Evolutionary conservation across 164 flowering plant species (phyloP).

Genomic region (Magnolia kwangsiensis): DNA sequence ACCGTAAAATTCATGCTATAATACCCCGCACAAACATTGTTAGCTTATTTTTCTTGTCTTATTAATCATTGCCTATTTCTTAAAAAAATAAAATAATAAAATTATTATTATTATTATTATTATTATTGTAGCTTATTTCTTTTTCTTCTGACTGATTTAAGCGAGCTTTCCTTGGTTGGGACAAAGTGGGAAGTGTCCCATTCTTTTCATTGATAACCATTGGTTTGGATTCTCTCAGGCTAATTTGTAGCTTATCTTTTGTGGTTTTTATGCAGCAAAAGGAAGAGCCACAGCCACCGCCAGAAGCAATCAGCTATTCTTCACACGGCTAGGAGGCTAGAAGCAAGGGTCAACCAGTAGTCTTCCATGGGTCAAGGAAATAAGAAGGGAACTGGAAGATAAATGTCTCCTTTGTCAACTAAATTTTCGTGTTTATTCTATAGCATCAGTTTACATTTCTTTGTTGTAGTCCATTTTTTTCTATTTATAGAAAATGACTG

Average conservation of each 20-base stretch:
- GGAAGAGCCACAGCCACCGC: conserved; percentile 57
- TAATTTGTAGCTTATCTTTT: not conserved
- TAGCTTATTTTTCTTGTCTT: too few species aligned
- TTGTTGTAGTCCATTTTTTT: not conserved
- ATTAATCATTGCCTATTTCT: not conserved
- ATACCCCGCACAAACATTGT: too few species aligned
- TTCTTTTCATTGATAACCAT: not conserved
- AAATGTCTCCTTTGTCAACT: conserved; percentile 13
- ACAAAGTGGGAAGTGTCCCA: not conserved
- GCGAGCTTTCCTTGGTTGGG: not conserved
- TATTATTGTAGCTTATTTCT: not conserved
- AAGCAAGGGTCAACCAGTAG: conserved; percentile 32
- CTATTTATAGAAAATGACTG: not conserved
- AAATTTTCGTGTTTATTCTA: not conserved
- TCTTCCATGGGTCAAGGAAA: conserved; percentile 31
- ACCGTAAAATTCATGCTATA: too few species aligned
- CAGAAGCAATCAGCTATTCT: conserved; percentile 40
- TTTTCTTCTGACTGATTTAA: not conserved
- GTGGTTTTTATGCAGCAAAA: conserved; percentile 48
- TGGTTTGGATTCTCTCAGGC: not conserved
- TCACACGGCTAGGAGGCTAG: conserved; percentile 42
- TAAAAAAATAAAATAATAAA: not conserved
- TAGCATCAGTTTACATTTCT: not conserved
- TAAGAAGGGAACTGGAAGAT: conserved; percentile 41
- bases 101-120: too few species aligned